Percentiles rank a stretch among this genome's conserved stretches.
phyloP scores from a whole-genome alignment of 78 protist species.

The Dictyostelium firmibasis region DNA sequence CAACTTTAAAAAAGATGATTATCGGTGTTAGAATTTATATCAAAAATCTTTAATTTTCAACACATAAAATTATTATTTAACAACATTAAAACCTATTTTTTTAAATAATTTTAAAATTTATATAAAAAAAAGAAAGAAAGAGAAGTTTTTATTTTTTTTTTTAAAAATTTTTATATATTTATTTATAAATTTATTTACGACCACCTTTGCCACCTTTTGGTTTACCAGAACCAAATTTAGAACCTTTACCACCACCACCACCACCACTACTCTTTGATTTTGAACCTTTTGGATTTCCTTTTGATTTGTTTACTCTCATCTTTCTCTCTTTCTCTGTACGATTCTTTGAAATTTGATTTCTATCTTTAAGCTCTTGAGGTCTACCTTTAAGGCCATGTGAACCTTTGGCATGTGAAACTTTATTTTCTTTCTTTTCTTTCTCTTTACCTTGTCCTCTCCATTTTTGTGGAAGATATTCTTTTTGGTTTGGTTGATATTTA shows the following conservation, averaged over 20 bases:
- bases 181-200: constrained; percentile 2
- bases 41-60: no score
- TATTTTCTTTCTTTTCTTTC: constrained; percentile 20
- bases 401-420: not conserved
- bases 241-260: constrained; percentile 6
- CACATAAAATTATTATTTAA: no score
- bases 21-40: no score
- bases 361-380: constrained; percentile 20
- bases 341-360: not conserved
- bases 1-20: not conserved
- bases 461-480: constrained; percentile 41
- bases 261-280: not conserved
- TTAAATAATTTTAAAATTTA: no score
- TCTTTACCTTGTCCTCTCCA: constrained; percentile 60
- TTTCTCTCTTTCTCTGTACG: constrained; percentile 54
- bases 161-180: not conserved
- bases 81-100: no score
- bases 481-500: not conserved
- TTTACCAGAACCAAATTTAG: not conserved
- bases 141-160: not conserved
- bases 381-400: not conserved
- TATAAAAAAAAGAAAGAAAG: not conserved
- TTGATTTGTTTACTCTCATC: constrained; percentile 56
- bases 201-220: constrained; percentile 10
- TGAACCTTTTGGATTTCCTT: not conserved